Conservation (phyloP, 2,329 filamentous ascomycete species). For the Fusarium mundagurra region DNA sequence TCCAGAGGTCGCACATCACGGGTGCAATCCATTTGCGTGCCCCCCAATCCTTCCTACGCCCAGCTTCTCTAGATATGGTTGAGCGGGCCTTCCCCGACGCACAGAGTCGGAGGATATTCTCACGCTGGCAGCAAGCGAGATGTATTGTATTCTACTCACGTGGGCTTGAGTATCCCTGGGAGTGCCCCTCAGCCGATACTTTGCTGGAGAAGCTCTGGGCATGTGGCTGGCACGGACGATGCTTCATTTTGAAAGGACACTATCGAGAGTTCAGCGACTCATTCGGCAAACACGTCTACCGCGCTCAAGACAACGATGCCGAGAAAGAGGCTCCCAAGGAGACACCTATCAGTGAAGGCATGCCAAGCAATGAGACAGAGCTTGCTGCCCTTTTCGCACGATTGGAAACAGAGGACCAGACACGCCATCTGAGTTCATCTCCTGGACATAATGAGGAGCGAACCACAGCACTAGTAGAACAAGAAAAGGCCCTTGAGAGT, state of each 20-base stretch:
- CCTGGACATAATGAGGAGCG: conserved; percentile 53
- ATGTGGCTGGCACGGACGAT: conserved; percentile 61
- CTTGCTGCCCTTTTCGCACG: conserved; percentile 58
- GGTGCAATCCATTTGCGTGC: conserved; percentile 62
- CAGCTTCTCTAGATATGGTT: conserved; percentile 61
- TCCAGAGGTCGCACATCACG: conserved; percentile 61
- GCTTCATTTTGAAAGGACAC: conserved; percentile 65
- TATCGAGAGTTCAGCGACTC: conserved; percentile 65
- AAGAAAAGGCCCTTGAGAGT: conserved; percentile 59
- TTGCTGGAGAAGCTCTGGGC: conserved; percentile 57
- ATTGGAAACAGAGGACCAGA: conserved; percentile 56
- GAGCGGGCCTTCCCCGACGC: conserved; percentile 61
- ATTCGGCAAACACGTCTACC: conserved; percentile 60
- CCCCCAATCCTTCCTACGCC: conserved; percentile 59
- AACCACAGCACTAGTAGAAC: conserved; percentile 52
- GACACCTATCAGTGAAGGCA: conserved; percentile 25
- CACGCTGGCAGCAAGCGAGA: conserved; percentile 56
- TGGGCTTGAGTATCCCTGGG: conserved; percentile 59
- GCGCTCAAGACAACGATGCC: conserved; percentile 55
- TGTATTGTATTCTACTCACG: conserved; percentile 65
- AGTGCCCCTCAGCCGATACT: conserved; percentile 59
- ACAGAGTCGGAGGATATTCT: conserved; percentile 57
- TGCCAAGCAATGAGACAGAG: conserved; percentile 47
- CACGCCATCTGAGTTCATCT: conserved; percentile 50
- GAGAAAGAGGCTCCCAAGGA: conserved; percentile 43